A percentile compares a stretch with the other conserved stretches of the same genome.
Evolutionary conservation across 1,139 yeast genomes (phyloP).

Genomic region (Suhomyces panamericanus): DNA sequence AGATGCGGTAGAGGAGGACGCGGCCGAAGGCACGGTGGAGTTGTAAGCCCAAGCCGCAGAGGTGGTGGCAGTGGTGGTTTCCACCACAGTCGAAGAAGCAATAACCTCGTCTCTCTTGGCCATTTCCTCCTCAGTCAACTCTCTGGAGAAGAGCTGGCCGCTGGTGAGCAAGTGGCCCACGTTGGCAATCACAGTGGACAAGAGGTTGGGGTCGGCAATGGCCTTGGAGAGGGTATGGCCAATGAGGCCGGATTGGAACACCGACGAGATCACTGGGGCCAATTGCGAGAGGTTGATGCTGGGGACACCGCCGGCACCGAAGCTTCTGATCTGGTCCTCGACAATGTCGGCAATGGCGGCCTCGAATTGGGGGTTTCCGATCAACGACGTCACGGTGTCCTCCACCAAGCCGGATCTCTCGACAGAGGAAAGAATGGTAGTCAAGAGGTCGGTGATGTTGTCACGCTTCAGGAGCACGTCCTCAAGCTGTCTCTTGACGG

Average conservation of each 20-base stretch:
- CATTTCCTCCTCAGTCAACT: conserved; percentile 17
- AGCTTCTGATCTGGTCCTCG: conserved; percentile 27
- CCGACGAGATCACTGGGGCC: conserved; percentile 24
- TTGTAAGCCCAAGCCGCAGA: neutral
- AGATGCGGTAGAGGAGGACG: conserved; percentile 2
- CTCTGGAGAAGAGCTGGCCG: conserved; percentile 16
- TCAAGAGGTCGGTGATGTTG: conserved; percentile 35
- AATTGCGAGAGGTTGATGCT: conserved; percentile 18
- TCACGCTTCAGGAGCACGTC: conserved; percentile 25
- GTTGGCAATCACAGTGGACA: conserved; percentile 25
- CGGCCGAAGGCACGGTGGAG: conserved; percentile 2
- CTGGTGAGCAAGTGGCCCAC: conserved; percentile 21
- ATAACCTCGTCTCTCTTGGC: neutral
- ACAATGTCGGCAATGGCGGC: conserved; percentile 27
- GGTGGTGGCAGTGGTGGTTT: neutral
- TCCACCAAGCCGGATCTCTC: conserved; percentile 32
- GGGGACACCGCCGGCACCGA: conserved; percentile 19
- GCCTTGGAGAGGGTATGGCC: conserved; percentile 28
- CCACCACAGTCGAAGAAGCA: neutral
- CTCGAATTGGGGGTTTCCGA: conserved; percentile 32
- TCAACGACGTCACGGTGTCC: conserved; percentile 28
- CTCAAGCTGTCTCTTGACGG: neutral
- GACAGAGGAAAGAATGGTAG: conserved; percentile 33
- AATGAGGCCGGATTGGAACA: conserved; percentile 30
- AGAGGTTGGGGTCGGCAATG: conserved; percentile 26